Evolutionary conservation across 2,329 filamentous ascomycete species (phyloP).

Genomic region (Diaporthe sp.): DNA sequence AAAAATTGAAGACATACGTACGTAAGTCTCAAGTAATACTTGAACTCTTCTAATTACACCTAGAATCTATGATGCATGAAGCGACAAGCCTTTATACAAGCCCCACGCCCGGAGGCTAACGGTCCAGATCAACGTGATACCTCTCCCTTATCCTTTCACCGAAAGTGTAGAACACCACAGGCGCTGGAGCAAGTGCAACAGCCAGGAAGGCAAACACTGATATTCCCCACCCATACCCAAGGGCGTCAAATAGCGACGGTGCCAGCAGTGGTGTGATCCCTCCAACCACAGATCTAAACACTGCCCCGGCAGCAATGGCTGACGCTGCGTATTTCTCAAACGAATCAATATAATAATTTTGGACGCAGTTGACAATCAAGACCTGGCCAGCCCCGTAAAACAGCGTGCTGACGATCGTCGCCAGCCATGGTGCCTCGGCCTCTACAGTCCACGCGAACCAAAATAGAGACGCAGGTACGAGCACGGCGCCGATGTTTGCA

Average conservation of each 20-base stretch:
- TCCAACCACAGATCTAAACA: constrained; percentile 43
- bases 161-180: constrained; percentile 30
- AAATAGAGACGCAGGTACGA: constrained; percentile 59
- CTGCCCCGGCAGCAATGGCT: constrained; percentile 57
- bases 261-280: constrained; percentile 35
- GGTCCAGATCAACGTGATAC: constrained; percentile 6
- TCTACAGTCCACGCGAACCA: constrained; percentile 49
- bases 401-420: constrained; percentile 63
- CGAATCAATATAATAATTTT: constrained; percentile 68
- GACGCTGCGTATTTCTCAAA: constrained; percentile 50
- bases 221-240: constrained; percentile 37
- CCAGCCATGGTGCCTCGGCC: constrained; percentile 48
- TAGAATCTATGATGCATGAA: too few relatives aligned
- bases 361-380: constrained; percentile 64
- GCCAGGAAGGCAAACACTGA: constrained; percentile 34
- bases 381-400: constrained; percentile 67
- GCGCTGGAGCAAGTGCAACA: constrained; percentile 35
- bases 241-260: constrained; percentile 28
- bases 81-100: too few relatives aligned
- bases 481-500: constrained; percentile 34
- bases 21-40: too few relatives aligned
- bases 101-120: neutral
- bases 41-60: too few relatives aligned
- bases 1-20: too few relatives aligned
- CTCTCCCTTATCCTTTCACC: constrained; percentile 22